phyloP scores from a whole-genome alignment of 305 asterid genomes.

The Fraxinus latifolia region DNA sequence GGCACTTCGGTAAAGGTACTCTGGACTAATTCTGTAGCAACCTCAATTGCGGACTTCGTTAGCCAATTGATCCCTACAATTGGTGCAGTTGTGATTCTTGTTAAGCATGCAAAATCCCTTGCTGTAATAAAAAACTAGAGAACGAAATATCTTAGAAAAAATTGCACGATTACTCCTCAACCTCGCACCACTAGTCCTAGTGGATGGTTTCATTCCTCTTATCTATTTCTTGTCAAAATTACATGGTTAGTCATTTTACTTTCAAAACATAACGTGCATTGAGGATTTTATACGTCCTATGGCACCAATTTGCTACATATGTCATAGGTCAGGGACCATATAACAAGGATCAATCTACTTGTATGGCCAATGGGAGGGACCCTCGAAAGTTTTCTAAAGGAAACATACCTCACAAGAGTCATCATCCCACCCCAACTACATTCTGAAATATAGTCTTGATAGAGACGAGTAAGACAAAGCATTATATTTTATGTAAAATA shows the following conservation, averaged over 20 bases:
- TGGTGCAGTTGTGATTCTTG: constrained; percentile 83
- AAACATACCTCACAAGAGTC: constrained; percentile 82
- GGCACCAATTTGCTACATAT: background rate
- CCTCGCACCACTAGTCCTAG: background rate
- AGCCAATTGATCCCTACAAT: constrained; percentile 76
- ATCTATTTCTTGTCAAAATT: background rate
- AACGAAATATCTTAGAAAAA: background rate
- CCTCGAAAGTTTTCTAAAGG: constrained; percentile 68
- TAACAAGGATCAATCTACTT: constrained; percentile 38
- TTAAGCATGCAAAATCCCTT: constrained; percentile 72
- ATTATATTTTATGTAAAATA: background rate
- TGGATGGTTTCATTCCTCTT: background rate
- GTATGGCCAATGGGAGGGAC: constrained; percentile 71
- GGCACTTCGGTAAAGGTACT: constrained; percentile 46
- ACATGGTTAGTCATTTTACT: background rate
- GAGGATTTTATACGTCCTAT: background rate
- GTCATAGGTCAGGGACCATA: background rate
- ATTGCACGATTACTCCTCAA: background rate
- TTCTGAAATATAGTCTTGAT: constrained; percentile 24
- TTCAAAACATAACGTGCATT: background rate
- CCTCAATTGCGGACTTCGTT: constrained; percentile 67
- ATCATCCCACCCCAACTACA: constrained; percentile 76
- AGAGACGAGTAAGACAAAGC: background rate
- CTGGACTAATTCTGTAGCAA: constrained; percentile 71
- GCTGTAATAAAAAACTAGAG: constrained; percentile 43